These are phyloP conservation scores for Aplosporella prunicola DNA, from an alignment of 2,329 filamentous ascomycete genomes.

Conservation along the genomic window DNA sequence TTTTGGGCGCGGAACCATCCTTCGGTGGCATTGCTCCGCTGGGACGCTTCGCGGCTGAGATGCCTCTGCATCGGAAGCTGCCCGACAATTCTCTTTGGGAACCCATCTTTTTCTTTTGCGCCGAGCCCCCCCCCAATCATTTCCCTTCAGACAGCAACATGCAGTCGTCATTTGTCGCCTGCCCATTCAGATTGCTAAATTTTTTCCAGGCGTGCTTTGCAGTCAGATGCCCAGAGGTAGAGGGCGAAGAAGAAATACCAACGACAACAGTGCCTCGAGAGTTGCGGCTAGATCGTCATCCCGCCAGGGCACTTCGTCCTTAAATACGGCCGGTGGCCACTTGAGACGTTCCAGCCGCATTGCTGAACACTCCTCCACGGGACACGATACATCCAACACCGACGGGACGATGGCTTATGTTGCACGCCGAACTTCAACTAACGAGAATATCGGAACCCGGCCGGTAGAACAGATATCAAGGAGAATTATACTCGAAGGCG, in stretches of 20 bases:
- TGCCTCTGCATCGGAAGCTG: constrained; percentile 9
- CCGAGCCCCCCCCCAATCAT: constrained; percentile 8
- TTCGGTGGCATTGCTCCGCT: constrained; percentile 5
- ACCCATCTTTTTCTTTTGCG: constrained; percentile 9
- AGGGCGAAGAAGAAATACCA: constrained; percentile 12
- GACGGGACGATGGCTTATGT: constrained; percentile 28
- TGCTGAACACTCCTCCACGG: constrained; percentile 9
- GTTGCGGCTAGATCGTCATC: constrained; percentile 10
- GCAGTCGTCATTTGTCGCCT: constrained; percentile 10
- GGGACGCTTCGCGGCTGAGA: constrained; percentile 9
- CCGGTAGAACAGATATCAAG: constrained; percentile 15
- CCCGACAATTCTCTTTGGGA: constrained; percentile 6
- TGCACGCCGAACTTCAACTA: constrained; percentile 23
- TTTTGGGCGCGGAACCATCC: not conserved
- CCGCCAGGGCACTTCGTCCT: constrained; percentile 8
- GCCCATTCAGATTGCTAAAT: constrained; percentile 8
- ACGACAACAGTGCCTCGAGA: constrained; percentile 10
- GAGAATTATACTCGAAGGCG: constrained; percentile 6
- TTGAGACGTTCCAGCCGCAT: constrained; percentile 12
- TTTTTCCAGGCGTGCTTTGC: constrained; percentile 8
- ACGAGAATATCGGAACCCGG: constrained; percentile 19
- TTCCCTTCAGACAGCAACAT: constrained; percentile 10
- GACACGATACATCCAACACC: constrained; percentile 5
- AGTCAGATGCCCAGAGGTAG: constrained; percentile 12
- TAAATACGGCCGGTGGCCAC: constrained; percentile 1